Evolutionary conservation across 257 asterid genomes (phyloP), one percentile per base, ranked within the genome.

Genomic region (Solanum peruvianum): DNA sequence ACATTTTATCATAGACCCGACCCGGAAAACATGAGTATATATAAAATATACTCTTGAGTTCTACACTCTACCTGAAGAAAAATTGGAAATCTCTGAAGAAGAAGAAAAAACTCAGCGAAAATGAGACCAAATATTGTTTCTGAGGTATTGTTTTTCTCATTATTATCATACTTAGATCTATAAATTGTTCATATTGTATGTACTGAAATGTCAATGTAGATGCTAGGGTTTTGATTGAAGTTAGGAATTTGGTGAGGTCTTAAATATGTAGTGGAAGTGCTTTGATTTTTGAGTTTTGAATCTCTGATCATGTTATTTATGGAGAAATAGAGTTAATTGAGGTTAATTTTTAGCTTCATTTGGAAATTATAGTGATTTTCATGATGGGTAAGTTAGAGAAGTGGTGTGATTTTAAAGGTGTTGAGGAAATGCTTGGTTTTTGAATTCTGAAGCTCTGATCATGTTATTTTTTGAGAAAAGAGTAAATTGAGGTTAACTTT

Each of bases 51-150:
- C 27, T 44, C 49, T 35, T 7, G 33, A 87, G 87, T 84, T 87
- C 78, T 37, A 80, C 66, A 88, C 56, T 52, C 87, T 52, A 85
- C 76, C 56, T 88, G 85, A 75, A 80, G 83, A 75, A 77, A 75
- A 64, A 47, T 88, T 86, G 89, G 80, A 90, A 66, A 88, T 76
- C 93, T 87, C 90, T 91, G 88, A 91, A 86, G 87, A 85, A 85
- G 90, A 37, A 87, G 47, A 47, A 86, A 86, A 66, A 83, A 83
- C 5, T 11, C 1, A 2, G 84, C 33, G 25, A 86, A 87, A 85
- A 96, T 96, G 98, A 92, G 98, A 92, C 86, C 98, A 33, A 96
- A 92, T 93, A 88, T 96, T 86, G 98, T 96, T 44, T 90, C 98
- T 85, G 98, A 94, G 98, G 98, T 96, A 88, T n/a, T 35, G 13